phyloP scores from a whole-genome alignment of 345 rosid species.

The Hypericum androsaemum region DNA sequence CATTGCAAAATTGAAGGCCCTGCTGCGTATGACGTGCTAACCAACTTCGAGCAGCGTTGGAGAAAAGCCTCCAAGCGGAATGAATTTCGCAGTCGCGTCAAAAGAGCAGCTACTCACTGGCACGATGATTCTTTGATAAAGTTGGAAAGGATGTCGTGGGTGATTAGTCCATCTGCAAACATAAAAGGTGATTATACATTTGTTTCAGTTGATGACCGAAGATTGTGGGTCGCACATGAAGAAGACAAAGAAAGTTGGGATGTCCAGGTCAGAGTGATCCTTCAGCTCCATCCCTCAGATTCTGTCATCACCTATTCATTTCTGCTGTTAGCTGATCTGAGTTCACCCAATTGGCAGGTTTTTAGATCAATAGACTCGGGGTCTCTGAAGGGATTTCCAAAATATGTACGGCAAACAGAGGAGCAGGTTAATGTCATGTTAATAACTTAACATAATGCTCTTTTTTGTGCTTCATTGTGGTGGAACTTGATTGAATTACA shows the following conservation, averaged over 20 bases:
- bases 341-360: conserved; percentile 31
- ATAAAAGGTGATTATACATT: background rate
- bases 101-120: conserved; percentile 50
- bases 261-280: conserved; percentile 45
- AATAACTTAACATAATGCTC: background rate
- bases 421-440: conserved; percentile 33
- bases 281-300: conserved; percentile 3
- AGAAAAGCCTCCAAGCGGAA: conserved; percentile 69
- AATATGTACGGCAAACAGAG: conserved; percentile 43
- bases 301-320: background rate
- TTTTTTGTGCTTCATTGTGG: background rate
- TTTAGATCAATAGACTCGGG: conserved; percentile 82
- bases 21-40: conserved; percentile 83
- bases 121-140: conserved; percentile 75
- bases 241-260: conserved; percentile 65
- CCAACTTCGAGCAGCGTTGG: conserved; percentile 92
- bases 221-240: conserved; percentile 42
- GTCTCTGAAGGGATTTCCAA: conserved; percentile 82
- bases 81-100: conserved; percentile 48
- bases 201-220: conserved; percentile 32
- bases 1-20: conserved; percentile 91
- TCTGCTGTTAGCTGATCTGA: background rate
- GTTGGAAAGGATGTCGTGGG: conserved; percentile 82
- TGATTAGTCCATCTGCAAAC: conserved; percentile 43
- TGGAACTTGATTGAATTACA: background rate